Base-by-base conservation (phyloP, 2,329 filamentous ascomycete species). In the Sporothrix protearum region DNA sequence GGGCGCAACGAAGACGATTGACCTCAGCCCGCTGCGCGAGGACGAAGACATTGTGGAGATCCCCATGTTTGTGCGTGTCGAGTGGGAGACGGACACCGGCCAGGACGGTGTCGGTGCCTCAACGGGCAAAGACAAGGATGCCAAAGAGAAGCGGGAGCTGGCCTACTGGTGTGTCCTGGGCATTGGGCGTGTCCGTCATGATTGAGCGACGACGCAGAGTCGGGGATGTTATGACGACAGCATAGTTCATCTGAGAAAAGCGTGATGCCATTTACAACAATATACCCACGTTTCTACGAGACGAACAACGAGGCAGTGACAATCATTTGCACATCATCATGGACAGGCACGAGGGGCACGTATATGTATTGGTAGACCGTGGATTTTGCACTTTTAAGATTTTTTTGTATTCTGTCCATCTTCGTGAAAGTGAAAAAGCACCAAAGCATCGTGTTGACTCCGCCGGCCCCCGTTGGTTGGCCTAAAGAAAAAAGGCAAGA, bases 81-180 rank as follows among this genome's bases (percentile, higher is more conserved):
- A 97, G 80, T 99, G 94, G 90, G 95, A 94, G 80, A 85, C 88
- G 3, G 92, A 94, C 75, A 79, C 81, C 0, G 84, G 85, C 0
- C 84, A 87, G 70, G 87, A 90, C 70, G 88, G 92, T 73, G 88
- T 89, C 9, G 90, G 88, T 14, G 83, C 85, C 3, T 81, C 82
- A 9, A 77, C 81, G 1, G 80, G 81, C 47, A 85, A 80, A 78
- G 87, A 86, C 76, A 89, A 86, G 79, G 88, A 87, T 59, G 87
- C 84, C 64, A 90, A 86, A 79, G 92, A 95, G 81, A 95, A 90
- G 83, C 88, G 92, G 77, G 96, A 98, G 79, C 82, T 98, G 80
- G 94, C 94, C 71, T 98, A 97, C 81, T 99, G 96, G 96, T 94
- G 92, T 82, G 94, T 97, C 25, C 84, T 98, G 47, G 95, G 95